A percentile compares a stretch with the other conserved stretches of the same genome.
Evolutionary conservation across 2,329 filamentous ascomycete species (phyloP).

Genomic region (Fonsecaea erecta): DNA sequence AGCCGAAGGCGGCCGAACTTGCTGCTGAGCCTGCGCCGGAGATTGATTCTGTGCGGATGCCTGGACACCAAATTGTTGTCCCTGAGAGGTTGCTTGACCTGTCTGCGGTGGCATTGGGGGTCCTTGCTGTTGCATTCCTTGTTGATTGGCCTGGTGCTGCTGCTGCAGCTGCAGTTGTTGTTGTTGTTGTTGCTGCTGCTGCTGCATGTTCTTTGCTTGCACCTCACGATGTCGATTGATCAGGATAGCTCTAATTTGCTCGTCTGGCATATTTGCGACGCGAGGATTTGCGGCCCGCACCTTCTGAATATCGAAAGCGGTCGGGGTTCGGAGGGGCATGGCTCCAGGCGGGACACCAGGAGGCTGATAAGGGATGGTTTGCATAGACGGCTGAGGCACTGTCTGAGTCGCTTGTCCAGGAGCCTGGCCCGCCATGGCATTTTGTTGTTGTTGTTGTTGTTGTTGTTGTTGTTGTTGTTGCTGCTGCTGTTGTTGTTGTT

Average conservation of each 20-base stretch:
- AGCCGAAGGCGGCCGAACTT: slow-evolving; percentile 22
- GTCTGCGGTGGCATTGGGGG: slow-evolving; percentile 26
- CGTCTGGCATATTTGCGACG: slow-evolving; percentile 27
- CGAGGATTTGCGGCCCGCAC: slow-evolving; percentile 30
- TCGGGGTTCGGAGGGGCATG: slow-evolving; percentile 24
- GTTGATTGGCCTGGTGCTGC: slow-evolving; percentile 28
- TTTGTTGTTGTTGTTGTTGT: slow-evolving; percentile 27
- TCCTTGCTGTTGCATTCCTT: slow-evolving; percentile 27
- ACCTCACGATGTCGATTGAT: slow-evolving; percentile 29
- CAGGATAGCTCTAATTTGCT: slow-evolving; percentile 33
- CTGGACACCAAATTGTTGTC: slow-evolving; percentile 27
- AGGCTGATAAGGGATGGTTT: slow-evolving; percentile 14
- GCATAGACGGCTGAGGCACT: slow-evolving; percentile 22
- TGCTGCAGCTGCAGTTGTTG: too few relatives aligned
- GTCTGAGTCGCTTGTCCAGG: slow-evolving; percentile 25
- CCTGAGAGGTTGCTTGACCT: slow-evolving; percentile 12
- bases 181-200: too few relatives aligned
- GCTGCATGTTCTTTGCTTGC: slow-evolving; percentile 29
- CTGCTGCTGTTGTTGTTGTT: too few relatives aligned
- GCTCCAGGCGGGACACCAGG: slow-evolving; percentile 18
- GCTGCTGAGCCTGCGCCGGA: slow-evolving; percentile 21
- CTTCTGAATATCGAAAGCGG: slow-evolving; percentile 28
- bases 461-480: too few relatives aligned
- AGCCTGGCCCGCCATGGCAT: slow-evolving; percentile 16
- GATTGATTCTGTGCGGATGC: slow-evolving; percentile 15